Evolutionary conservation across 345 rosid genomes (phyloP).

Genomic region (Murraya koenigii): DNA sequence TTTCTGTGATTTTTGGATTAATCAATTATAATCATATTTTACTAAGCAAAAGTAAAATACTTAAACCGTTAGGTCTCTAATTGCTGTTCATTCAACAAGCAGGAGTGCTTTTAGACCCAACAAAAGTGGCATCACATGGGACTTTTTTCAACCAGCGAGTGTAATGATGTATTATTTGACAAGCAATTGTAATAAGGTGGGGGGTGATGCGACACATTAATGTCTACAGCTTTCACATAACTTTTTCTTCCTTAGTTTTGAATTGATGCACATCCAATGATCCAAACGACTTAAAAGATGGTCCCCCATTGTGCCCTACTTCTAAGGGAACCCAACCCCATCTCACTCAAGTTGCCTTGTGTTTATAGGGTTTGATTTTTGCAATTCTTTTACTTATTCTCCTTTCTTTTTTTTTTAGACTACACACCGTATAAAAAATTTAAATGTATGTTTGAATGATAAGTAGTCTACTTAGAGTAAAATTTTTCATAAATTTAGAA

Average conservation of each 20-base stretch:
- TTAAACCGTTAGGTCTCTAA: too few relatives aligned
- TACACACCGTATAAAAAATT: background rate
- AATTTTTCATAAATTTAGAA: too few relatives aligned
- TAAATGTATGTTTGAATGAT: background rate
- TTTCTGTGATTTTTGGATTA: background rate
- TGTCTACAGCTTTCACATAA: constrained; percentile 15
- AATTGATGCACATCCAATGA: constrained; percentile 18
- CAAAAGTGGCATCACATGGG: too few relatives aligned
- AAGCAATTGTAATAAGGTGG: too few relatives aligned
- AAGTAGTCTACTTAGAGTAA: too few relatives aligned
- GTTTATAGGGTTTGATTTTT: constrained; percentile 4
- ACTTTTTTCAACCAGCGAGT: too few relatives aligned
- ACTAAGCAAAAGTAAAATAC: too few relatives aligned
- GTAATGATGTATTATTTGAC: too few relatives aligned
- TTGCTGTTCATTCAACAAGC: too few relatives aligned
- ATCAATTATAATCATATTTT: background rate
- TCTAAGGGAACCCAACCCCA: constrained; percentile 27
- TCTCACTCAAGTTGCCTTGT: constrained; percentile 4
- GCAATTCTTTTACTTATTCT: background rate
- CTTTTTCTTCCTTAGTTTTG: background rate
- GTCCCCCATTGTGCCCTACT: constrained; percentile 32
- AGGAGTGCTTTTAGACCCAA: too few relatives aligned
- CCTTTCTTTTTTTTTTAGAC: background rate
- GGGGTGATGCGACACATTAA: background rate
- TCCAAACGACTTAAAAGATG: background rate